phyloP scores from a whole-genome alignment of 192 early-diverging fungal genomes.

The Linnemannia zychae region DNA sequence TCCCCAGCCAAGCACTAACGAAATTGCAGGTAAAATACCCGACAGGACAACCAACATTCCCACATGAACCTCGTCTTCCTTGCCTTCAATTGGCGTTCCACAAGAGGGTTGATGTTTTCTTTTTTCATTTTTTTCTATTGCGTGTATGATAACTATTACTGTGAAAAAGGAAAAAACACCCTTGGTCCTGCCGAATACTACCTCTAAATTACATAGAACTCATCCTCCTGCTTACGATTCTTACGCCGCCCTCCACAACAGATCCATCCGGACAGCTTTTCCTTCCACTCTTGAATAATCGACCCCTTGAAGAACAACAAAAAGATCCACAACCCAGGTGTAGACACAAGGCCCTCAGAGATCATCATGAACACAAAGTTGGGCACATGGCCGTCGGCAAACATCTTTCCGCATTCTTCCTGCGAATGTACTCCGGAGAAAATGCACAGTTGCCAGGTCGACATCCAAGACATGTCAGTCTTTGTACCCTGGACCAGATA shows the following conservation, averaged over 20 bases:
- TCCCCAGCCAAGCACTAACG: too few species aligned
- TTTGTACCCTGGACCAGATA: slow-evolving; percentile 56
- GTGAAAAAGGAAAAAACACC: too few species aligned
- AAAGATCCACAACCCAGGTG: slow-evolving; percentile 61
- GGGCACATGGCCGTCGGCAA: slow-evolving; percentile 52
- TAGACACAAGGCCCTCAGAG: slow-evolving; percentile 53
- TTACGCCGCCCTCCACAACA: slow-evolving; percentile 21
- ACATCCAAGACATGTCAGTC: slow-evolving; percentile 32
- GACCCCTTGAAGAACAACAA: slow-evolving; percentile 53
- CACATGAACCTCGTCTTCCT: too few species aligned
- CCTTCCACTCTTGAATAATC: slow-evolving; percentile 58
- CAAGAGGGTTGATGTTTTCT: too few species aligned
- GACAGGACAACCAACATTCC: too few species aligned
- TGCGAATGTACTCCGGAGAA: slow-evolving; percentile 22
- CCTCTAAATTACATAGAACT: slow-evolving; percentile 59
- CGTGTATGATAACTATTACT: too few species aligned
- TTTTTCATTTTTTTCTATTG: too few species aligned
- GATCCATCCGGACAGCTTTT: slow-evolving; percentile 53
- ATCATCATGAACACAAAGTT: slow-evolving; percentile 58
- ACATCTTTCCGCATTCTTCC: slow-evolving; percentile 49
- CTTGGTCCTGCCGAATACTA: too few species aligned
- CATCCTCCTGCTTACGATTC: slow-evolving; percentile 47
- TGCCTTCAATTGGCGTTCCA: too few species aligned
- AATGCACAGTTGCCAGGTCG: slow-evolving; percentile 58
- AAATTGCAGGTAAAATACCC: too few species aligned